Evolutionary conservation across 257 asterid genomes (phyloP).

Genomic region (Solanum stenotomum): DNA sequence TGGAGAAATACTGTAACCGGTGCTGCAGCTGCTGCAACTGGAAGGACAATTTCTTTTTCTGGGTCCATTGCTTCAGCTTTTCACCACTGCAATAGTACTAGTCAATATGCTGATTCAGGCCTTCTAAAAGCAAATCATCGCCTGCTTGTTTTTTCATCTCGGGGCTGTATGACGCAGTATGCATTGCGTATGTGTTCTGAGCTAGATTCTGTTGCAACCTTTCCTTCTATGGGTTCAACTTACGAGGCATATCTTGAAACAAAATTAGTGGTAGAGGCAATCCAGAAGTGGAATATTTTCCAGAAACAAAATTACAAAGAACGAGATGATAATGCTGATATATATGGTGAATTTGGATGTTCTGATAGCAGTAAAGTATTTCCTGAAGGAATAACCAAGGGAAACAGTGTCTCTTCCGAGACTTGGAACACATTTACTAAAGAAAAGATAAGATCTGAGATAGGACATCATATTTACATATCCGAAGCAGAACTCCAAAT

Average conservation of each 20-base stretch:
- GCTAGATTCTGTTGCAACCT: constrained; percentile 16
- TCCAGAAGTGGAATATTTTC: constrained; percentile 77
- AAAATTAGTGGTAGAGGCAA: constrained; percentile 46
- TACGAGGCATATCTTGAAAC: constrained; percentile 31
- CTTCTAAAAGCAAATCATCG: constrained; percentile 30
- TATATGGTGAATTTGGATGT: constrained; percentile 51
- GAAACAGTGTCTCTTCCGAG: constrained; percentile 17
- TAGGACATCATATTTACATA: constrained; percentile 53
- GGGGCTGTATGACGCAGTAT: constrained; percentile 67
- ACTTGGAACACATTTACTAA: constrained; percentile 1
- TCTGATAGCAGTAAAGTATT: constrained; percentile 55
- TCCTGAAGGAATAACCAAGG: constrained; percentile 44
- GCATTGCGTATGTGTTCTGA: constrained; percentile 47
- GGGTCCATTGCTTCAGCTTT: constrained; percentile 66
- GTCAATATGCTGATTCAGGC: constrained; percentile 17
- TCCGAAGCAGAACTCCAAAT: constrained; percentile 80
- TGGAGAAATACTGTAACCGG: constrained; percentile 66
- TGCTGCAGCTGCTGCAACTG: constrained; percentile 77
- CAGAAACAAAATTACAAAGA: constrained; percentile 53
- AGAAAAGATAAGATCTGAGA: constrained; percentile 26
- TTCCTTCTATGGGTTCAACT: constrained; percentile 19
- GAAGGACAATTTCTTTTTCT: constrained; percentile 37
- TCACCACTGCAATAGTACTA: constrained; percentile 29
- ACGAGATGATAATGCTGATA: constrained; percentile 38
- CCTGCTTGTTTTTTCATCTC: constrained; percentile 73